These are phyloP conservation scores for Acer negundo DNA, from an alignment of 345 rosid genomes.

Conservation along the genomic window DNA sequence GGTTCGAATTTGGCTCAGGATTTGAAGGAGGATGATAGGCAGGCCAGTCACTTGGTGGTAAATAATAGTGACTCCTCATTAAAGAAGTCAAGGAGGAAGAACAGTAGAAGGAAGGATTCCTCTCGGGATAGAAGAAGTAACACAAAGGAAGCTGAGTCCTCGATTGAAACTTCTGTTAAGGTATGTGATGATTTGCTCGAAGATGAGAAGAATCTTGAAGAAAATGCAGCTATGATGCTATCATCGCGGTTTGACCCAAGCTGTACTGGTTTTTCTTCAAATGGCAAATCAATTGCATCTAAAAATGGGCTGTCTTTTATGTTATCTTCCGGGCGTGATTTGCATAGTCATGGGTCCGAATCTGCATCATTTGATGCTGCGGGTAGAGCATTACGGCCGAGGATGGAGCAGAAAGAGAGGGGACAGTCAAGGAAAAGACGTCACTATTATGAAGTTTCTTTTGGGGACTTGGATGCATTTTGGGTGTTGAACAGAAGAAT, in stretches of 20 bases:
- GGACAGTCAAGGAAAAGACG: constrained; percentile 70
- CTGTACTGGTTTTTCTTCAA: constrained; percentile 73
- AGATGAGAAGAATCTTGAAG: constrained; percentile 94
- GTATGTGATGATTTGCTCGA: constrained; percentile 45
- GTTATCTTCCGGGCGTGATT: constrained; percentile 40
- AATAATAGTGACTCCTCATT: constrained; percentile 34
- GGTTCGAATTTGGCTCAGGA: constrained; percentile 33
- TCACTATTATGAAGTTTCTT: constrained; percentile 76
- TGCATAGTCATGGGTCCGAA: constrained; percentile 38
- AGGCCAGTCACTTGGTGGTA: constrained; percentile 32
- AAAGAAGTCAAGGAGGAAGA: constrained; percentile 43
- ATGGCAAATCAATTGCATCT: constrained; percentile 46
- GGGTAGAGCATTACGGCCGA: constrained; percentile 75
- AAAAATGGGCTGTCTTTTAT: constrained; percentile 37
- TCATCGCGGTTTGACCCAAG: constrained; percentile 91
- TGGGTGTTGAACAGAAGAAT: constrained; percentile 79
- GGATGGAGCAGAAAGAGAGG: constrained; percentile 57
- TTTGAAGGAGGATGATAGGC: constrained; percentile 44
- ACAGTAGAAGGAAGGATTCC: constrained; percentile 55
- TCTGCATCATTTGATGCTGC: constrained; percentile 58
- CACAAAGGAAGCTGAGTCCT: constrained; percentile 43
- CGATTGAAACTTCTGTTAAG: constrained; percentile 37
- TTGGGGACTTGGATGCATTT: constrained; percentile 64
- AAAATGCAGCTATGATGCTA: constrained; percentile 96
- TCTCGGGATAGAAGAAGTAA: constrained; percentile 25